Conservation (phyloP, 2,329 filamentous ascomycete species). For the Colletotrichum shisoi region DNA sequence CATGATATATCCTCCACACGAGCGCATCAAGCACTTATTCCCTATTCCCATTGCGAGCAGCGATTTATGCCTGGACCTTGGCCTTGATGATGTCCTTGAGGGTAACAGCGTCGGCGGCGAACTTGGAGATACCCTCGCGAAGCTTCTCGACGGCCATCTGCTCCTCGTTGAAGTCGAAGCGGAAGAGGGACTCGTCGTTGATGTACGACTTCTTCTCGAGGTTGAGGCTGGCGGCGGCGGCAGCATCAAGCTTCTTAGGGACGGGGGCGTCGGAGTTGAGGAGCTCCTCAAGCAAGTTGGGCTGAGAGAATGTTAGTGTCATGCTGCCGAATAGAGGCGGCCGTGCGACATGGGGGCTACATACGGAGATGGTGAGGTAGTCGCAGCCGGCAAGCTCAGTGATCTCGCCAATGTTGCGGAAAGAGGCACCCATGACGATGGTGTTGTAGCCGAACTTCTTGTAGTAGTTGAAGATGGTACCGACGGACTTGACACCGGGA, state of each 20-base stretch:
- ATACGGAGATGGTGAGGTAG: constrained; percentile 95
- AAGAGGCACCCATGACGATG: constrained; percentile 99
- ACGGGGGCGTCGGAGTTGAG: constrained; percentile 82
- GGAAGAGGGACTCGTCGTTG: constrained; percentile 87
- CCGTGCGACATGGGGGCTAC: constrained; percentile 47
- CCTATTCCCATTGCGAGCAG: not conserved
- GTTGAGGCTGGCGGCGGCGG: constrained; percentile 70
- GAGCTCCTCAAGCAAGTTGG: constrained; percentile 92
- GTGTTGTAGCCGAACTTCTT: constrained; percentile 99
- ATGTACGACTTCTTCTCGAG: constrained; percentile 92
- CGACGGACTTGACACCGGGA: constrained; percentile 93
- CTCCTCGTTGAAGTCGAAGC: constrained; percentile 99
- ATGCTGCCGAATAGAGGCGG: not conserved
- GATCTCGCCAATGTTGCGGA: constrained; percentile 96
- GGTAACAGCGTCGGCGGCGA: constrained; percentile 92
- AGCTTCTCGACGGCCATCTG: constrained; percentile 99
- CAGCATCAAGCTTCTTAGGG: constrained; percentile 89
- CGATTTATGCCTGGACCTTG: constrained; percentile 71
- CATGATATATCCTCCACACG: constrained; percentile 36
- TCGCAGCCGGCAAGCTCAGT: constrained; percentile 98
- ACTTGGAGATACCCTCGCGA: constrained; percentile 98
- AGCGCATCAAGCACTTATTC: not conserved
- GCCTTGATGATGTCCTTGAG: constrained; percentile 90
- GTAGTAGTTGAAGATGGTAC: constrained; percentile 99
- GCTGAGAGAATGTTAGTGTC: constrained; percentile 57